Evolutionary conservation across 2,329 filamentous ascomycete genomes (phyloP).

Genomic region (Colletotrichum sansevieriae): DNA sequence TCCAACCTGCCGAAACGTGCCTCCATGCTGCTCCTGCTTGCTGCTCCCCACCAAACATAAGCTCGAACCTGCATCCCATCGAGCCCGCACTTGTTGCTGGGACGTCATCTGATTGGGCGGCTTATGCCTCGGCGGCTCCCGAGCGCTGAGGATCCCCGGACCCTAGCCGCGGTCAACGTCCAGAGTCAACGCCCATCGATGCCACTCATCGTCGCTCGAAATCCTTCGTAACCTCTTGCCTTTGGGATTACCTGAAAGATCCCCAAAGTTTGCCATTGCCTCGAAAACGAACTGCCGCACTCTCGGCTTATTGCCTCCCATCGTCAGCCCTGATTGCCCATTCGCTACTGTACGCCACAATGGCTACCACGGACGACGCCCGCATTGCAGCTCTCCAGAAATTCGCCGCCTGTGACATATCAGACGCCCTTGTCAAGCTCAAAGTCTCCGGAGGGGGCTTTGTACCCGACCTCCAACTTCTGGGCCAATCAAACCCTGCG

Average conservation of each 20-base stretch:
- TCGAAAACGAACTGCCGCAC: neutral
- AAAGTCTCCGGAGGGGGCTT: constrained; percentile 76
- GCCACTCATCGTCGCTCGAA: neutral
- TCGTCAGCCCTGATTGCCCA: neutral
- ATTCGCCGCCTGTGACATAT: constrained; percentile 70
- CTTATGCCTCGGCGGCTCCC: constrained; percentile 46
- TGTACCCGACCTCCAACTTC: constrained; percentile 67
- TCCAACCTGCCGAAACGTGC: constrained; percentile 8
- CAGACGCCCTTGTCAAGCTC: constrained; percentile 79
- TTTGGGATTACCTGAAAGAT: neutral
- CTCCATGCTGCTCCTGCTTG: constrained; percentile 5
- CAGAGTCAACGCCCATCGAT: constrained; percentile 41
- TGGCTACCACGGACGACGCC: constrained; percentile 44
- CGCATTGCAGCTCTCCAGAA: constrained; percentile 47
- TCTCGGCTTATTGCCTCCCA: neutral
- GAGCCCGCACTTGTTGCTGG: constrained; percentile 41
- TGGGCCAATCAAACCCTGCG: constrained; percentile 47
- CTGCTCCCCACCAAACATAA: constrained; percentile 30
- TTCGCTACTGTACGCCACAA: constrained; percentile 18
- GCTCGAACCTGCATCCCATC: constrained; percentile 35
- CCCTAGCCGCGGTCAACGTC: constrained; percentile 44
- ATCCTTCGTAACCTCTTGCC: constrained; percentile 1
- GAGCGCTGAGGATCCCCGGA: constrained; percentile 36
- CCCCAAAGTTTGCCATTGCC: neutral
- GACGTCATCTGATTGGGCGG: constrained; percentile 48